Percentiles rank a stretch among this genome's conserved stretches.
phyloP scores from a whole-genome alignment of 176 grass and related monocot genomes.

The Oryza coarctata region DNA sequence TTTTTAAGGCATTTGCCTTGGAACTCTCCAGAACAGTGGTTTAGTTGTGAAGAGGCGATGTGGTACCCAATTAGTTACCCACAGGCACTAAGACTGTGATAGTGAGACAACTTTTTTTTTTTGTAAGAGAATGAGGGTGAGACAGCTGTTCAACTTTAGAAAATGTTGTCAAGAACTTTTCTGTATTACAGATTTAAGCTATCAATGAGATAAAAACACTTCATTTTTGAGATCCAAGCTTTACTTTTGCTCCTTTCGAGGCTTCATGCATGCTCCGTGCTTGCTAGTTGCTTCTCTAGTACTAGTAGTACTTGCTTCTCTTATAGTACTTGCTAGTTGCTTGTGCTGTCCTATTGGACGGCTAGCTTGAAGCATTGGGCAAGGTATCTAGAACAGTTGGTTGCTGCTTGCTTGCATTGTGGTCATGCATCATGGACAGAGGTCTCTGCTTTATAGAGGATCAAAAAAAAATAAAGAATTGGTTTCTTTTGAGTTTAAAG shows the following conservation, averaged over 20 bases:
- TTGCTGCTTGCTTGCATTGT: slow-evolving; percentile 9
- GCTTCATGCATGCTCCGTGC: background rate
- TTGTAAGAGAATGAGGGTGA: no score
- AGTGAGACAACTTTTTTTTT: background rate
- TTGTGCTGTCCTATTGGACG: slow-evolving; percentile 12
- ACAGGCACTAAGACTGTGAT: background rate
- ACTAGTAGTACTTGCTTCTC: background rate
- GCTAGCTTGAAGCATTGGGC: slow-evolving; percentile 32
- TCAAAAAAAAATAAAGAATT: background rate
- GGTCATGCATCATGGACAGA: slow-evolving; percentile 14
- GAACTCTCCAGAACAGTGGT: background rate
- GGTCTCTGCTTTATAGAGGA: background rate
- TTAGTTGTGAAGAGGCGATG: background rate
- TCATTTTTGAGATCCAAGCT: background rate
- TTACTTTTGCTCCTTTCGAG: background rate
- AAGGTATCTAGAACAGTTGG: slow-evolving; percentile 33
- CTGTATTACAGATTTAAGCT: background rate
- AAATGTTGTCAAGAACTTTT: background rate
- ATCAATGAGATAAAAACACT: background rate
- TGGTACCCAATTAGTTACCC: background rate
- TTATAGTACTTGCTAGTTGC: background rate
- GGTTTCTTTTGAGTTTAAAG: background rate
- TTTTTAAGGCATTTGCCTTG: background rate
- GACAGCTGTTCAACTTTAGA: background rate
- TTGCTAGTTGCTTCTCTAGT: background rate